These are phyloP conservation scores for Marsdenia floribunda DNA, from an alignment of 257 asterid genomes.

Conservation along the genomic window DNA sequence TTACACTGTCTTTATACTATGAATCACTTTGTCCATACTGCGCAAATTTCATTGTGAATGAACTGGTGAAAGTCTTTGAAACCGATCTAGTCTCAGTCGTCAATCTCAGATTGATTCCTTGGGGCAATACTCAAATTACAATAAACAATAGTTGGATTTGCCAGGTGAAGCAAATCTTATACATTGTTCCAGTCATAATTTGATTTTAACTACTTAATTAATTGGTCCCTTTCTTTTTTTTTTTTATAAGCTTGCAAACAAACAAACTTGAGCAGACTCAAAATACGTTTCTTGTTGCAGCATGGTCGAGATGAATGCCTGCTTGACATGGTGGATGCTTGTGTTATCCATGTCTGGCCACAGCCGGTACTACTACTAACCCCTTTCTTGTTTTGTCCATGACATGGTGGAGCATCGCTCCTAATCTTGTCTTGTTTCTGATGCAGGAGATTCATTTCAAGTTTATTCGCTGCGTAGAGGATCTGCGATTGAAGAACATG, in stretches of 20 bases:
- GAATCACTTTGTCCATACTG: conserved; percentile 90
- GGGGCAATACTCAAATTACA: conserved; percentile 81
- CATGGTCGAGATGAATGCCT: conserved; percentile 83
- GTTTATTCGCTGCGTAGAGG: conserved; percentile 70
- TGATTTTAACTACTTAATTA: too few relatives aligned
- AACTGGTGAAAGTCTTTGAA: conserved; percentile 53
- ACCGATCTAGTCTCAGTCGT: conserved; percentile 68
- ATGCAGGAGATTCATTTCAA: conserved; percentile 59
- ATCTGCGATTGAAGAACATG: conserved; percentile 48
- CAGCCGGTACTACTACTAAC: conserved; percentile 31
- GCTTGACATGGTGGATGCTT: conserved; percentile 69
- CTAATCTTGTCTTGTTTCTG: neutral
- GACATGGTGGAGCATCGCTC: too few relatives aligned
- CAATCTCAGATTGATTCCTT: conserved; percentile 74
- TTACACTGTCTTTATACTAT: conserved; percentile 53
- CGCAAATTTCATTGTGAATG: conserved; percentile 72
- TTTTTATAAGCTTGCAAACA: neutral
- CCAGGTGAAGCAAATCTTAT: conserved; percentile 42
- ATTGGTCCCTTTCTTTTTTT: neutral
- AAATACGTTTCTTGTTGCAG: conserved; percentile 31
- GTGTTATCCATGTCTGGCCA: conserved; percentile 75
- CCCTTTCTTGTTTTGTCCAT: too few relatives aligned
- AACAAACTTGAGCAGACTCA: neutral
- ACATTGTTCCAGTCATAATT: too few relatives aligned
- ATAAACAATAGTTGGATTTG: conserved; percentile 65